Percentiles rank a stretch among this genome's conserved stretches.
phyloP scores from a whole-genome alignment of 164 flowering plant genomes.

The Tetrastigma voinierianum region DNA sequence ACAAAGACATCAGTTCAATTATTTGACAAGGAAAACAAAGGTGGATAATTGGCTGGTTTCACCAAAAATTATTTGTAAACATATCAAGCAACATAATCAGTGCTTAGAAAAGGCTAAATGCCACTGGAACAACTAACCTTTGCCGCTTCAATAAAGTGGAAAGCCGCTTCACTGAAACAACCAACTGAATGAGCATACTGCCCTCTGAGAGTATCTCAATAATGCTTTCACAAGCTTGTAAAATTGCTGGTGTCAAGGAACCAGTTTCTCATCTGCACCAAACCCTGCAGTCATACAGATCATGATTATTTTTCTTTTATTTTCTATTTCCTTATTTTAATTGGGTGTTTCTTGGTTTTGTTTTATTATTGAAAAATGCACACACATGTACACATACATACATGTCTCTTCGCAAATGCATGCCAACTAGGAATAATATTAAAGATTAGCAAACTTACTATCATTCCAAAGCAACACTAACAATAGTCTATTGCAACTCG shows the following conservation, averaged over 20 bases:
- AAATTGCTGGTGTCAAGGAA: conserved; percentile 75
- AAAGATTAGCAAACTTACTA: neutral
- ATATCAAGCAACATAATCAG: neutral
- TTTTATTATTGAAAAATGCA: no score
- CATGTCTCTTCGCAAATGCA: neutral
- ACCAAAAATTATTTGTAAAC: neutral
- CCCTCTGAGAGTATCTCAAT: conserved; percentile 94
- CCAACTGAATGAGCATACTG: conserved; percentile 94
- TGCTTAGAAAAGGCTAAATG: neutral
- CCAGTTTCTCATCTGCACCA: conserved; percentile 89
- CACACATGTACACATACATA: no score
- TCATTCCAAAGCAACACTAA: neutral
- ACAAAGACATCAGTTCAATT: no score
- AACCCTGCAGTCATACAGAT: conserved; percentile 52
- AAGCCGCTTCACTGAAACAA: conserved; percentile 81
- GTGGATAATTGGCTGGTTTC: no score
- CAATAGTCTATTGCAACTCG: neutral
- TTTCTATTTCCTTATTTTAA: no score
- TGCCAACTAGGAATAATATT: neutral
- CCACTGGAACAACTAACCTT: conserved; percentile 43
- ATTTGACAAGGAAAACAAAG: no score
- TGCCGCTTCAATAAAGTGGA: conserved; percentile 86
- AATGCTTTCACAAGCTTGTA: conserved; percentile 76
- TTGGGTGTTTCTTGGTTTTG: no score
- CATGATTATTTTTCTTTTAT: neutral